Base-by-base conservation (phyloP, 495 filamentous ascomycete genomes). In the Daldinia vernicosa region DNA sequence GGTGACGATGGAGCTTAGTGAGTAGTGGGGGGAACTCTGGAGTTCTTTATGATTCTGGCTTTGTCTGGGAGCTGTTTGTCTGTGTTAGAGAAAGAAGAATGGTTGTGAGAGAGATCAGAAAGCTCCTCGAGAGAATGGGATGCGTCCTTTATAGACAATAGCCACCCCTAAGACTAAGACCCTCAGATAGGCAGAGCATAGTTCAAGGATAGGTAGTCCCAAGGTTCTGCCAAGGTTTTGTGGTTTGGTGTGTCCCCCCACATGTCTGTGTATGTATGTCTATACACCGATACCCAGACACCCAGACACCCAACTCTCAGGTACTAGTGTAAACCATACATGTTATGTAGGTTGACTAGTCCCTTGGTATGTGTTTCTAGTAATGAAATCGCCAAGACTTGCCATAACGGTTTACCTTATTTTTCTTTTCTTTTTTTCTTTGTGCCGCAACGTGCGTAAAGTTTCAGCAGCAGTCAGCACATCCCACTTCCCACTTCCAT, bases 381-480 rank as follows among this genome's bases (percentile, higher is more conserved):
- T 68, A 62, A 61, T 74, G 55, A 76, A 39, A 35, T 71, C 69
- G 75, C 75, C 75, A 76, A 77, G 75, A 69, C 75, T 54, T 74
- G 61, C 70, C 66, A 64, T 37, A 71, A 74, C 27, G n/a, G 67
- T 73, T 56, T 55, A 19, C 68, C 45, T 61, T 32, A 60, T 45
- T 2, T 45, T 43, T 19, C 8, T 11, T 47, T 14, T 9, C 45
- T 55, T 14, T 9, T 51, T 55, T 51, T 58, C 59, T 65, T 57
- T 60, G 33, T 61, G 63, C 66, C 33, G 68, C 61, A 57, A 24
- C 58, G 60, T 66, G 65, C 35, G 69, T 65, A 53, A 24, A 51
- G 67, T 66, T 67, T 70, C 67, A 70, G 63, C 67, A 70, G 63
- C 45, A 66, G 64, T 65, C 59, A 66, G 60, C 70, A 52, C 45